These are phyloP conservation scores for Coix lacrymajobi DNA, from an alignment of 176 grass and related monocot species.

Conservation along the genomic window DNA sequence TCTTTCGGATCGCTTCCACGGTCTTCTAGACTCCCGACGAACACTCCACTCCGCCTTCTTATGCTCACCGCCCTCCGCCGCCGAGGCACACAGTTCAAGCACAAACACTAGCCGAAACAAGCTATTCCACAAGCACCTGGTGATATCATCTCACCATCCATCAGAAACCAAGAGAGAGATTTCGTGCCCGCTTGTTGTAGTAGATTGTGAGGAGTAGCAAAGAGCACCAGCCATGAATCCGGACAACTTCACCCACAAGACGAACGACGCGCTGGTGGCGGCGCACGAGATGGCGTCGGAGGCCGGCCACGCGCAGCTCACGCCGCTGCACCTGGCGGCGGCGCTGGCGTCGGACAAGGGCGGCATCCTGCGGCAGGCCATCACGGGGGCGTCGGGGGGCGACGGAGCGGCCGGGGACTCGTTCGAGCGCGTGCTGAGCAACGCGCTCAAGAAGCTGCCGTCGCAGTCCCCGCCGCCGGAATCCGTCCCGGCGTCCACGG, in stretches of 20 bases:
- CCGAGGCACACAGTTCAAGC: not conserved
- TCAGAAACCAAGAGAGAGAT: not conserved
- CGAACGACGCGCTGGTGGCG: slow-evolving; percentile 76
- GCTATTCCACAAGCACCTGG: not conserved
- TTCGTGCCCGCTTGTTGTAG: not conserved
- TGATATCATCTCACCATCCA: not conserved
- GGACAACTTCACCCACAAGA: slow-evolving; percentile 98
- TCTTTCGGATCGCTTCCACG: not conserved
- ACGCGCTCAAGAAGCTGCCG: slow-evolving; percentile 56
- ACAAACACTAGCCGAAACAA: not conserved
- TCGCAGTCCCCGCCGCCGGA: slow-evolving; percentile 65
- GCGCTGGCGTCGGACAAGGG: slow-evolving; percentile 38
- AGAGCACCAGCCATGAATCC: slow-evolving; percentile 59
- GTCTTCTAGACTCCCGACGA: slow-evolving; percentile 33
- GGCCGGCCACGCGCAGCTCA: slow-evolving; percentile 69
- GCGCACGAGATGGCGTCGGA: slow-evolving; percentile 66
- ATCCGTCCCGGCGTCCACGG: slow-evolving; percentile 52
- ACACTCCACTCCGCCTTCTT: slow-evolving; percentile 23
- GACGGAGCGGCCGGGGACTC: slow-evolving; percentile 35
- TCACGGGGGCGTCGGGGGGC: slow-evolving; percentile 34
- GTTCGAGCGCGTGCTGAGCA: slow-evolving; percentile 49
- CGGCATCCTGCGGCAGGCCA: slow-evolving; percentile 54
- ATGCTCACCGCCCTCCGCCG: not conserved
- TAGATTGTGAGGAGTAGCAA: not conserved
- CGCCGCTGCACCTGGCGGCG: slow-evolving; percentile 61